phyloP scores from a whole-genome alignment of 768 basidiomycete genomes.

The Rubroboletus pulcherrimus region DNA sequence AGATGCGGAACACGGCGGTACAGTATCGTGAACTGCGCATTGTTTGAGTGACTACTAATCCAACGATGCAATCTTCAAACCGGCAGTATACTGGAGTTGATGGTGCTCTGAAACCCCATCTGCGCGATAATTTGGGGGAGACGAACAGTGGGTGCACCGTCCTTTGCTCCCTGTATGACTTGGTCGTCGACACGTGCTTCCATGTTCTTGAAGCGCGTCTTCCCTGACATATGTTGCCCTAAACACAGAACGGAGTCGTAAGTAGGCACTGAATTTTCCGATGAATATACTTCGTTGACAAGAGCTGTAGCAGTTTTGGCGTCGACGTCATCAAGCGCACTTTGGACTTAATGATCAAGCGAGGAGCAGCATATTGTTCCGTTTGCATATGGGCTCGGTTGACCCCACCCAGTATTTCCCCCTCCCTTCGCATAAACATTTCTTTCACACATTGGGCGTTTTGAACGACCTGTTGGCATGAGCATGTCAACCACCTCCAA shows the following conservation, averaged over 20 bases:
- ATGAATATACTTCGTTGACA: slow-evolving; percentile 15
- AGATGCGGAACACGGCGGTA: neutral
- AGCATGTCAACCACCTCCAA: neutral
- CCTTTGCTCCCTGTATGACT: slow-evolving; percentile 19
- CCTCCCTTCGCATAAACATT: too few relatives aligned
- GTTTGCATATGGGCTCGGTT: slow-evolving; percentile 15
- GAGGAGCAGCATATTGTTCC: slow-evolving; percentile 27
- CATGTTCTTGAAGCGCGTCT: slow-evolving; percentile 26
- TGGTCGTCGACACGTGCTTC: slow-evolving; percentile 10
- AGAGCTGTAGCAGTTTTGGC: slow-evolving; percentile 14
- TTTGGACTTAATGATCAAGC: slow-evolving; percentile 17
- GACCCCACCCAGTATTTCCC: slow-evolving; percentile 11
- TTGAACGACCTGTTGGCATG: too few relatives aligned
- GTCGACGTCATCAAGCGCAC: slow-evolving; percentile 17
- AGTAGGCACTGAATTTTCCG: neutral
- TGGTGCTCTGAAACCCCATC: slow-evolving; percentile 15
- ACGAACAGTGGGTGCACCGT: slow-evolving; percentile 14
- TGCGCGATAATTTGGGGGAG: slow-evolving; percentile 24
- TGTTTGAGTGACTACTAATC: neutral
- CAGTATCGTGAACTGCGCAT: slow-evolving; percentile 4
- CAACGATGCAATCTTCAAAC: slow-evolving; percentile 23
- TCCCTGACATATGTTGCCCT: slow-evolving; percentile 24
- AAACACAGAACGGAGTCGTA: neutral
- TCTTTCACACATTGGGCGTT: too few relatives aligned
- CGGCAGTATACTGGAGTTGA: slow-evolving; percentile 17